Conservation (phyloP, 805 yeast genomes). For the Cyberlindnera petersonii region DNA sequence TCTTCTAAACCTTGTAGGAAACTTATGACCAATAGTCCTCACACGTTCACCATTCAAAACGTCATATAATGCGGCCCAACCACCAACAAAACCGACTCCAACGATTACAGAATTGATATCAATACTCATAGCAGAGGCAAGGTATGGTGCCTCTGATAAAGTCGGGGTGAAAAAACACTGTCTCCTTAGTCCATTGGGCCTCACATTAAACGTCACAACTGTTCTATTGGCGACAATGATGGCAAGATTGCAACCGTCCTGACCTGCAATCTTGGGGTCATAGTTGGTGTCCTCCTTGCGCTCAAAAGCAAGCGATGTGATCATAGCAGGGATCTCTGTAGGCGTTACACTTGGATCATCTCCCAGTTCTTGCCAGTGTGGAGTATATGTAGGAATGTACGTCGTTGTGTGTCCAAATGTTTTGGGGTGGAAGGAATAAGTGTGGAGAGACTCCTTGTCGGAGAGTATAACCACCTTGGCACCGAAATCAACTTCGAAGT, state of each 20-base stretch:
- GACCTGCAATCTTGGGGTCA: slow-evolving; percentile 22
- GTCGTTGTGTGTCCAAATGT: slow-evolving; percentile 14
- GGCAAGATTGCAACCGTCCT: slow-evolving; percentile 27
- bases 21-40: slow-evolving; percentile 16
- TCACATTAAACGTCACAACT: slow-evolving; percentile 18
- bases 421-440: slow-evolving; percentile 13
- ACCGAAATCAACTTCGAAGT: slow-evolving; percentile 26
- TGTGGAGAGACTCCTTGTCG: slow-evolving; percentile 1
- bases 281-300: slow-evolving; percentile 1
- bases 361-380: too few species aligned
- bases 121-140: slow-evolving; percentile 18
- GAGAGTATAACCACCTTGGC: slow-evolving; percentile 18
- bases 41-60: slow-evolving; percentile 20
- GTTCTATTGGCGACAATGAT: slow-evolving; percentile 11
- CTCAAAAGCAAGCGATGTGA: slow-evolving; percentile 19
- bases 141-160: not conserved
- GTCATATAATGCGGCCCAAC: slow-evolving; percentile 25
- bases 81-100: slow-evolving; percentile 23
- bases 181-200: slow-evolving; percentile 5
- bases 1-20: slow-evolving; percentile 16
- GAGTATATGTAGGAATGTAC: too few species aligned
- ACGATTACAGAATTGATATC: slow-evolving; percentile 24
- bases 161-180: slow-evolving; percentile 7
- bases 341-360: too few species aligned
- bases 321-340: too few species aligned